These are phyloP conservation scores for Oryza brachyantha DNA, from an alignment of 176 grass and related monocot species.

Conservation along the genomic window DNA sequence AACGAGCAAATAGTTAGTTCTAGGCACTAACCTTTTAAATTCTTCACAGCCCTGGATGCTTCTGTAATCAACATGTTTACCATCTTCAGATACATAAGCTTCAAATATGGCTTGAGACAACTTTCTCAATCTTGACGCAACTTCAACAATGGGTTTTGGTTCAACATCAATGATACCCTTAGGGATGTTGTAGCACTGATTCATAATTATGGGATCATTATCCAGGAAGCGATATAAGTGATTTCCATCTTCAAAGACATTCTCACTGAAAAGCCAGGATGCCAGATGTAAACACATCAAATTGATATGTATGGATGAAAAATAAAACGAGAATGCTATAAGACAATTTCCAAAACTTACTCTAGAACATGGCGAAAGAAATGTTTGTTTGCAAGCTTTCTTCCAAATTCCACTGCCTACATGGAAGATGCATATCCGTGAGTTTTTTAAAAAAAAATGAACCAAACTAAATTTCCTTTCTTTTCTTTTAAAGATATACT, in stretches of 20 bases:
- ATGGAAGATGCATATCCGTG: slow-evolving; percentile 7
- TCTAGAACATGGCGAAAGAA: slow-evolving; percentile 79
- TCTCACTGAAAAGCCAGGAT: slow-evolving; percentile 55
- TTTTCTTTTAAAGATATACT: not conserved
- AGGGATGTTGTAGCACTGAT: slow-evolving; percentile 87
- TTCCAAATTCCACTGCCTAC: slow-evolving; percentile 90
- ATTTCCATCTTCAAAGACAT: slow-evolving; percentile 92
- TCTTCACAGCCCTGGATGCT: slow-evolving; percentile 82
- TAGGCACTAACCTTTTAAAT: slow-evolving; percentile 74
- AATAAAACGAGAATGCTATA: not conserved
- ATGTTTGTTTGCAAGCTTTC: slow-evolving; percentile 77
- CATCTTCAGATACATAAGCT: slow-evolving; percentile 88
- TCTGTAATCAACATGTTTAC: slow-evolving; percentile 80
- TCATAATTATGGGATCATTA: slow-evolving; percentile 75
- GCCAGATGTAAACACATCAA: slow-evolving; percentile 16
- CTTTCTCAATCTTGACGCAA: slow-evolving; percentile 70
- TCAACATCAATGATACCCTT: slow-evolving; percentile 70
- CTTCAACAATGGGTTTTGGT: slow-evolving; percentile 75
- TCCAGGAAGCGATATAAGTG: slow-evolving; percentile 85
- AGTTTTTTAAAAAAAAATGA: not conserved
- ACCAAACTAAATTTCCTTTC: not conserved
- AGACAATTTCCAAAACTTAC: slow-evolving; percentile 52
- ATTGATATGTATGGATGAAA: not conserved
- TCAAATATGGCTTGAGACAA: slow-evolving; percentile 78
- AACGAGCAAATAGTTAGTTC: not conserved